phyloP scores from a whole-genome alignment of 805 yeast species.

The Candida boleticola region DNA sequence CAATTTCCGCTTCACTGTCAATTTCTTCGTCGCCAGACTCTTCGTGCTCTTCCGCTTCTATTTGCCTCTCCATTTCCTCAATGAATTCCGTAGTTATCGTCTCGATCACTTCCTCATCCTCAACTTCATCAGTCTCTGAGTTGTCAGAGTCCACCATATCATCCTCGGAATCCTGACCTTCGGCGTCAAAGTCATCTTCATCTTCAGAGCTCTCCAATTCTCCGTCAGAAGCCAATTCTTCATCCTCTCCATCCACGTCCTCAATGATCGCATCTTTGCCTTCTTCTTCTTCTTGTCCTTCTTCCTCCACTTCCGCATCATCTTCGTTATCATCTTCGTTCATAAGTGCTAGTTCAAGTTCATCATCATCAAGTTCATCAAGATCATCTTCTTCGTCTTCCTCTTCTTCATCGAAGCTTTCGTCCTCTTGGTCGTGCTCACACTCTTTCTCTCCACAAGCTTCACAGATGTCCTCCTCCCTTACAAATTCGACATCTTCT shows the following conservation, averaged over 20 bases:
- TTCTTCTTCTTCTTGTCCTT: constrained; percentile 1
- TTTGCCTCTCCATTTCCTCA: constrained; percentile 22
- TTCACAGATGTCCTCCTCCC: constrained; percentile 24
- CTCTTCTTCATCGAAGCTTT: constrained; percentile 20
- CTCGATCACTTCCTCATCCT: constrained; percentile 4
- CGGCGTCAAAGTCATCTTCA: constrained; percentile 10
- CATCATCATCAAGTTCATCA: constrained; percentile 12
- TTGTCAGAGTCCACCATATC: background rate
- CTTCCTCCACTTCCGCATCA: constrained; percentile 10
- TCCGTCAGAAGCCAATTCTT: constrained; percentile 3
- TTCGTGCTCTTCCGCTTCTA: constrained; percentile 7
- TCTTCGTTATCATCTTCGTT: constrained; percentile 13
- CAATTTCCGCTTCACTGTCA: constrained; percentile 11
- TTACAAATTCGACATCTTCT: constrained; percentile 30
- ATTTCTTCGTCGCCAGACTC: constrained; percentile 11
- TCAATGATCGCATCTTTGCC: constrained; percentile 2
- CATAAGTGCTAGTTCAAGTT: constrained; percentile 14
- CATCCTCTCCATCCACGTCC: constrained; percentile 9
- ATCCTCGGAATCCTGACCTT: constrained; percentile 10
- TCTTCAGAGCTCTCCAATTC: constrained; percentile 9
- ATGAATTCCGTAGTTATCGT: constrained; percentile 26
- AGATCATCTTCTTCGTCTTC: constrained; percentile 11
- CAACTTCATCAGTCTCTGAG: background rate
- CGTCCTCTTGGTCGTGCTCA: constrained; percentile 24
- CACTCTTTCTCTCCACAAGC: constrained; percentile 34